A percentile compares a stretch with the other conserved stretches of the same genome.
Evolutionary conservation across 2,329 filamentous ascomycete genomes (phyloP).

Genomic region (Tolypocladium ophioglossoides): DNA sequence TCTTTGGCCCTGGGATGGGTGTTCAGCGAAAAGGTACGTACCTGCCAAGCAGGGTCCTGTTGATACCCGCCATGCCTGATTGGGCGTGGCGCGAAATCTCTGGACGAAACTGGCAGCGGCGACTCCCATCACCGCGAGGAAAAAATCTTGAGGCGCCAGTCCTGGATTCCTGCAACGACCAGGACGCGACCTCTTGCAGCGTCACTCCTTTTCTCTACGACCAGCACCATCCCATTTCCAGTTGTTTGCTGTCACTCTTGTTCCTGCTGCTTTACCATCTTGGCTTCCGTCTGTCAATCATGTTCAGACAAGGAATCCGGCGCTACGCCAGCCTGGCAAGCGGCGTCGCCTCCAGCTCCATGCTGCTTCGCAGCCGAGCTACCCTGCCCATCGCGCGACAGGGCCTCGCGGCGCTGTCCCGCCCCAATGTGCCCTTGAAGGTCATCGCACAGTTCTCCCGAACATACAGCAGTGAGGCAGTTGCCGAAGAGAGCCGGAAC

Average conservation of each 20-base stretch:
- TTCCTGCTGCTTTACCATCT: background rate
- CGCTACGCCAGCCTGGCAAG: conserved; percentile 27
- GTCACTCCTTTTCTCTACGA: background rate
- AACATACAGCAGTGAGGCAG: conserved; percentile 29
- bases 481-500: conserved; percentile 12
- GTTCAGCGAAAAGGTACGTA: too few relatives aligned
- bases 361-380: conserved; percentile 17
- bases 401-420: conserved; percentile 9
- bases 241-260: background rate
- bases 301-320: conserved; percentile 28
- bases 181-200: background rate
- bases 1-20: too few relatives aligned
- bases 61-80: background rate
- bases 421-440: conserved; percentile 9
- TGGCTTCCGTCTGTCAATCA: conserved; percentile 4
- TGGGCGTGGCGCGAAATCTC: background rate
- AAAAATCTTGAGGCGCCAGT: conserved; percentile 1
- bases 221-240: background rate
- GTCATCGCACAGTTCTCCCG: conserved; percentile 15
- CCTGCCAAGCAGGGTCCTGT: too few relatives aligned
- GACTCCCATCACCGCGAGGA: background rate
- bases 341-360: conserved; percentile 16
- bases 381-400: conserved; percentile 14
- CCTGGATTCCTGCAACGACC: background rate
- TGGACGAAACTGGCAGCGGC: background rate